Evolutionary conservation across 805 yeast species (phyloP).

Genomic region (Priceomyces carsonii): DNA sequence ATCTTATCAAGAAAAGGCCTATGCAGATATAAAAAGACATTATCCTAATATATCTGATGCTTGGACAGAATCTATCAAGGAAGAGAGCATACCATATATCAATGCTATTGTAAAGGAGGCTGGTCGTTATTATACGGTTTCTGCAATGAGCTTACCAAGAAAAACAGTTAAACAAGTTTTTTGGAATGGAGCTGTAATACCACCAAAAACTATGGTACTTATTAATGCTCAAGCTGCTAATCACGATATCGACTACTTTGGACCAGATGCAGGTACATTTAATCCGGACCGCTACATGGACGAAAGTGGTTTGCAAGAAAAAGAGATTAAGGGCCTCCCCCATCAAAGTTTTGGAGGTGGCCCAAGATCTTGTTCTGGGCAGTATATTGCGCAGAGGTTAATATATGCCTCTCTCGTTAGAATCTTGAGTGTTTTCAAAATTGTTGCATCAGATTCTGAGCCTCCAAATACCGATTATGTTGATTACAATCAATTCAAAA

Average conservation of each 20-base stretch:
- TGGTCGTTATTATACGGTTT: slow-evolving; percentile 7
- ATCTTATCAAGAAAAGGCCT: slow-evolving; percentile 6
- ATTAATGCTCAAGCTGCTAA: slow-evolving; percentile 8
- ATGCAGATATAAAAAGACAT: slow-evolving; percentile 2
- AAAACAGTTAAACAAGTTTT: slow-evolving; percentile 4
- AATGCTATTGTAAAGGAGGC: slow-evolving; percentile 8
- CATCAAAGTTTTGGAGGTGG: slow-evolving; percentile 9
- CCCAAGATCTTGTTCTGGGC: slow-evolving; percentile 8
- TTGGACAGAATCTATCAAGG: slow-evolving; percentile 4
- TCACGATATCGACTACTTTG: slow-evolving; percentile 6
- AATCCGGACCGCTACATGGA: slow-evolving; percentile 7
- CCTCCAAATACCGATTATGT: slow-evolving; percentile 7
- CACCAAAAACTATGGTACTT: slow-evolving; percentile 6
- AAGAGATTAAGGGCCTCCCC: slow-evolving; percentile 6
- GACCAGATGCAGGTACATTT: slow-evolving; percentile 2
- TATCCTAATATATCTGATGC: slow-evolving; percentile 6
- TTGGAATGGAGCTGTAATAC: slow-evolving; percentile 7
- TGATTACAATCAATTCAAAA: slow-evolving; percentile 7
- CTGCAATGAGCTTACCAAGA: slow-evolving; percentile 8
- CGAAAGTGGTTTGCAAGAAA: slow-evolving; percentile 6
- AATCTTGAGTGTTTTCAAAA: slow-evolving; percentile 2
- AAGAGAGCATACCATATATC: slow-evolving; percentile 6
- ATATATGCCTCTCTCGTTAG: slow-evolving; percentile 6
- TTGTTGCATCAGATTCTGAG: slow-evolving; percentile 5
- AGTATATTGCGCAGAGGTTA: slow-evolving; percentile 7